Evolutionary conservation across 257 asterid species (phyloP).

Genomic region (Craterostigma plantagineum): DNA sequence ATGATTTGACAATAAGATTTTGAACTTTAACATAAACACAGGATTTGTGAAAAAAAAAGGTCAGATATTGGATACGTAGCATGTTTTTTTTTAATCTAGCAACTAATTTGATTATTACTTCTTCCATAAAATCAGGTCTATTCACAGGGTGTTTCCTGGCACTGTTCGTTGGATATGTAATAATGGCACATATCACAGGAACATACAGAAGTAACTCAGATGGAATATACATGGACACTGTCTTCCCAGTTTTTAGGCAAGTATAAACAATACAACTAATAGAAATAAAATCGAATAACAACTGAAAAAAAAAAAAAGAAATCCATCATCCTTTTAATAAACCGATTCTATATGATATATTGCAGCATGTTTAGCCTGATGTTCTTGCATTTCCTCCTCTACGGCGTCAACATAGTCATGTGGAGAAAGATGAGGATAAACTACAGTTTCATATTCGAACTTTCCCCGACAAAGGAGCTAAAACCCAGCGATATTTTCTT

Average conservation of each 20-base stretch:
- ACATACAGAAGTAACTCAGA: conserved; percentile 42
- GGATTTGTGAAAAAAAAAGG: too few relatives aligned
- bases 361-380: conserved; percentile 86
- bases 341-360: conserved; percentile 6
- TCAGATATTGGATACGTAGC: too few relatives aligned
- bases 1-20: too few relatives aligned
- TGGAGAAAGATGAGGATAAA: conserved; percentile 79
- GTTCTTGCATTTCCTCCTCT: conserved; percentile 65
- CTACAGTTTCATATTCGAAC: conserved; percentile 75
- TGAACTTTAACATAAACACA: too few relatives aligned
- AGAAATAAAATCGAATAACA: too few relatives aligned
- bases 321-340: neutral
- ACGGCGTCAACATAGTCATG: conserved; percentile 84
- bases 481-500: conserved; percentile 64
- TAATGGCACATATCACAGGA: conserved; percentile 76
- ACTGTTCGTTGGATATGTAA: conserved; percentile 53
- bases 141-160: conserved; percentile 70
- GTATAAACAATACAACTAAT: conserved; percentile 3
- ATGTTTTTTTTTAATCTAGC: neutral
- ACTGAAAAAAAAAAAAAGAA: neutral
- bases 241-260: conserved; percentile 83
- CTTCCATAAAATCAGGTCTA: conserved; percentile 33
- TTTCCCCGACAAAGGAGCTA: conserved; percentile 42
- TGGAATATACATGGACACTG: conserved; percentile 75
- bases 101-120: neutral